Base-by-base conservation (phyloP, 306 rosid species). In the barrel medic (Medicago truncatula) region DNA sequence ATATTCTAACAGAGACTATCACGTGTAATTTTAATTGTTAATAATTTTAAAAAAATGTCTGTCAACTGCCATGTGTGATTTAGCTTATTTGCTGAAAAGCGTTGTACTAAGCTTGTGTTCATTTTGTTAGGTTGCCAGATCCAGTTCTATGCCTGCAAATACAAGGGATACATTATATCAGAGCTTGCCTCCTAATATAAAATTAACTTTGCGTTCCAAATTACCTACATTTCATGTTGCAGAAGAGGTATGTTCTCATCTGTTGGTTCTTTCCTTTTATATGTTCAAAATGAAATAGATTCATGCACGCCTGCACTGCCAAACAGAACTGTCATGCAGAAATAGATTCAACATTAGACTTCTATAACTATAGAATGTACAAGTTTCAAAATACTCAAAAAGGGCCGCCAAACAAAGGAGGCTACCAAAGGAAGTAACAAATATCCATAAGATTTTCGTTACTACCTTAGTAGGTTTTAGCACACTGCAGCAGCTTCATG, bases 101-200 rank as follows among this genome's bases (percentile, higher is more conserved):
- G 4, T 57, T 59, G 59, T 75, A 63, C 82, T 74, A 56, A 79
- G 76, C 62, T 16, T 9, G 58, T 75, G 71, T 72, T 66, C 77
- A n/a, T 71, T 57, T 56, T 79, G 57, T 76, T 78, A 92, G 97
- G 97, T 90, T 67, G 91, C 91, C 25, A 82, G 92, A 67, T 92
- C 96, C 76, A 76, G 90, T 82, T 86, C 89, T 39, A 82, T 87
- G 89, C 93, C 97, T 18, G 83, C 87, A 79, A 90, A 86, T 86
- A 85, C 93, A 46, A 88, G 92, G 83, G 97, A 90, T 71, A 43
- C 92, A 50, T 83, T 92, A 70, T 92, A 88, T 84, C 96, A 92
- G 87, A 84, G 87, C 77, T 84, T 92, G 89, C 96, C 97, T 9
- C 97, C 97, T 77, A 81, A 78, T 50, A 54, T 90, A 74, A 92